phyloP scores from a whole-genome alignment of 345 rosid genomes.

The Rhodamnia argentea region DNA sequence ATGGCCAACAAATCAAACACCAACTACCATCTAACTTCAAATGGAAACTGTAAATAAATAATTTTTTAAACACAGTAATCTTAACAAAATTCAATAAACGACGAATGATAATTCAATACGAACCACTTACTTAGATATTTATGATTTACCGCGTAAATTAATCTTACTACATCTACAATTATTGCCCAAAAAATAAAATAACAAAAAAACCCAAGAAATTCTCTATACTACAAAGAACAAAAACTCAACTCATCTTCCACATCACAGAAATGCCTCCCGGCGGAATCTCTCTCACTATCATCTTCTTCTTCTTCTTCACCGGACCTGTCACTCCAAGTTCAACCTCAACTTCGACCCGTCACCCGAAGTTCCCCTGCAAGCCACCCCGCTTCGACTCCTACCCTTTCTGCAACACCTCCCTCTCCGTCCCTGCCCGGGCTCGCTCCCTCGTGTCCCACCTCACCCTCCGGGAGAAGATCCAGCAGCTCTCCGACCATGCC shows the following conservation, averaged over 20 bases:
- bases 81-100: not conserved
- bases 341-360: not conserved
- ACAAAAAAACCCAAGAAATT: not conserved
- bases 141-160: not conserved
- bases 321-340: not conserved
- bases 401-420: slow-evolving; percentile 63
- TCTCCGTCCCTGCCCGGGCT: slow-evolving; percentile 39
- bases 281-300: not conserved
- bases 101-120: not conserved
- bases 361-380: slow-evolving; percentile 44
- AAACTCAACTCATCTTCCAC: not conserved
- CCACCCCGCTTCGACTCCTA: slow-evolving; percentile 38
- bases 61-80: not conserved
- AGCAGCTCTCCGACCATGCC: slow-evolving; percentile 57
- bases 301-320: not conserved
- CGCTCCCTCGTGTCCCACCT: slow-evolving; percentile 59
- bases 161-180: not conserved
- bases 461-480: slow-evolving; percentile 66
- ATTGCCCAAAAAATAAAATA: not conserved
- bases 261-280: not conserved
- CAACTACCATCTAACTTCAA: not conserved
- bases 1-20: not conserved
- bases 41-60: not conserved
- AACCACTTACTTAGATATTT: not conserved
- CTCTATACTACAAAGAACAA: not conserved